Conservation (phyloP, 495 filamentous ascomycete species). For the Amniculicola lignicola region DNA sequence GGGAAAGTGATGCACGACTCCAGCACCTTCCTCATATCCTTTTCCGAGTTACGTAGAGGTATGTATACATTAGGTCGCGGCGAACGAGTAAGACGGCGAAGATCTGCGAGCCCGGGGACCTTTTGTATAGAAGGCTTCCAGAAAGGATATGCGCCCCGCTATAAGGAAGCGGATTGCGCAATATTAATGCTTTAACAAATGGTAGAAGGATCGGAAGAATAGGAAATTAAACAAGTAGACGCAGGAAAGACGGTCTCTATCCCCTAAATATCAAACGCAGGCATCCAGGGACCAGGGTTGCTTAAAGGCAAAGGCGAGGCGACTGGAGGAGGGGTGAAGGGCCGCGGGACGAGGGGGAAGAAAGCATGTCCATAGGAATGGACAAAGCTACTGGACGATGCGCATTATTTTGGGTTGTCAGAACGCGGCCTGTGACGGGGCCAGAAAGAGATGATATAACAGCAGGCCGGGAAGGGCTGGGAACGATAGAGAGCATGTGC, state of each 20-base stretch:
- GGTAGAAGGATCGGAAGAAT: slow-evolving; percentile 17
- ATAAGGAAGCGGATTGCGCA: not conserved
- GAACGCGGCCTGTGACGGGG: too few species aligned
- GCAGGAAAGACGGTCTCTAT: slow-evolving; percentile 10
- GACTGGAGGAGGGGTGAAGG: slow-evolving; percentile 20
- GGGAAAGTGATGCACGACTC: slow-evolving; percentile 1
- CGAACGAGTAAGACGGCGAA: too few species aligned
- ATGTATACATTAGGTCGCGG: slow-evolving; percentile 22
- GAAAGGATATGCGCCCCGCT: not conserved
- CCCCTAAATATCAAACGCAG: too few species aligned
- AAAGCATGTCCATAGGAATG: not conserved
- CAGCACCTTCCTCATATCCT: slow-evolving; percentile 17
- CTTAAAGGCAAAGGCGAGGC: slow-evolving; percentile 25
- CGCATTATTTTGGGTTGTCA: too few species aligned
- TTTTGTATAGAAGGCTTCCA: too few species aligned
- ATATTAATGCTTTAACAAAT: not conserved
- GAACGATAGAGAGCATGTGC: slow-evolving; percentile 8
- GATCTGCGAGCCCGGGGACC: too few species aligned
- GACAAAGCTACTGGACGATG: too few species aligned
- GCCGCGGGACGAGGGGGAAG: slow-evolving; percentile 4
- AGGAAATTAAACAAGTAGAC: not conserved
- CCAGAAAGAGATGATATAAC: slow-evolving; percentile 32
- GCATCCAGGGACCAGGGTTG: slow-evolving; percentile 10
- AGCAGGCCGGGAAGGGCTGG: slow-evolving; percentile 1
- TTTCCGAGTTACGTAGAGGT: slow-evolving; percentile 3